phyloP scores from a whole-genome alignment of 1,284 basidiomycete species.

The Leccinum fallax region DNA sequence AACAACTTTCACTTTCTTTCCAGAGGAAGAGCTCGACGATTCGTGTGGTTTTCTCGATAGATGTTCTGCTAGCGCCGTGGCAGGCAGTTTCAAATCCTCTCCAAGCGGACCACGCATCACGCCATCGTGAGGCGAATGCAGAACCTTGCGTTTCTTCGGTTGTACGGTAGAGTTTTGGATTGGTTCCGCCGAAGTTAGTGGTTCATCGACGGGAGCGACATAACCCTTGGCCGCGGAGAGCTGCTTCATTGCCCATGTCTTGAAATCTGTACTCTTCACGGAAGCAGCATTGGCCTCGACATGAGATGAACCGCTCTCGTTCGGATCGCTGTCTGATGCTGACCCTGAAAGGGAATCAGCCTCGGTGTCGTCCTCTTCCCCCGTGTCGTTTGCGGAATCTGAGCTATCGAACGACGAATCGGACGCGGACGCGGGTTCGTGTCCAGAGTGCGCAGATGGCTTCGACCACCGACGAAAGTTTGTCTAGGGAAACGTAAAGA shows the following conservation, averaged over 20 bases:
- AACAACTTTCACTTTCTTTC: conserved; percentile 48
- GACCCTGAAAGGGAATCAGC: conserved; percentile 8
- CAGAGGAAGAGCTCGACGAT: conserved; percentile 19
- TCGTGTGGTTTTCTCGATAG: conserved; percentile 37
- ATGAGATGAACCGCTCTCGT: conserved; percentile 1
- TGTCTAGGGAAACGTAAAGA: conserved; percentile 28
- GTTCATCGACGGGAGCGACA: conserved; percentile 19
- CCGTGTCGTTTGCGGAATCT: conserved; percentile 63
- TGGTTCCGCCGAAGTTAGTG: conserved; percentile 1
- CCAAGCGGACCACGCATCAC: conserved; percentile 71
- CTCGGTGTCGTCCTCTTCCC: conserved; percentile 36
- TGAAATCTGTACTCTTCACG: conserved; percentile 62
- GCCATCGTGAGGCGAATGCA: conserved; percentile 28
- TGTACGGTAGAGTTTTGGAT: conserved; percentile 25
- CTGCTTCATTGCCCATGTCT: conserved; percentile 84
- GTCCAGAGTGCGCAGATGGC: conserved; percentile 15
- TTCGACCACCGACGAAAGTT: conserved; percentile 46
- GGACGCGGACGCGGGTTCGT: conserved; percentile 39
- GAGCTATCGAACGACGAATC: conserved; percentile 77
- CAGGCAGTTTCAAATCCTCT: conserved; percentile 62
- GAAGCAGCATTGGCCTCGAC: conserved; percentile 19
- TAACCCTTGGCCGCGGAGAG: conserved; percentile 62
- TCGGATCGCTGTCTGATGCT: conserved; percentile 17
- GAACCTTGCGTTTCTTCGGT: conserved; percentile 48
- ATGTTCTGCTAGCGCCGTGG: conserved; percentile 59